A percentile compares a stretch with the other conserved stretches of the same genome.
These are phyloP conservation scores for Daldinia sp. DNA, from an alignment of 2,329 filamentous ascomycete genomes.

Conservation along the genomic window DNA sequence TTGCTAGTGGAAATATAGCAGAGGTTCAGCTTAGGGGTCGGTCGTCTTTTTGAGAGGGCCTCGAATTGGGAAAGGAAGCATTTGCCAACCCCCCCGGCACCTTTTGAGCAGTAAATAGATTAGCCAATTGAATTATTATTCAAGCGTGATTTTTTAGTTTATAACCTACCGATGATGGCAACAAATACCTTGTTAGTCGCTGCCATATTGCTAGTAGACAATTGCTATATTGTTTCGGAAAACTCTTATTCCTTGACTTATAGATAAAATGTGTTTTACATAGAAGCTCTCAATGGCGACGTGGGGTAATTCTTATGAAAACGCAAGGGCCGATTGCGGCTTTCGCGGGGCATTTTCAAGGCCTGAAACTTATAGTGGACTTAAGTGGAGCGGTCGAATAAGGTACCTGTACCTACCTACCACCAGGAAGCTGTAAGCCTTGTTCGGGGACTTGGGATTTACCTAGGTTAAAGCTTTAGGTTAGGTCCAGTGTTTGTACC, in stretches of 20 bases:
- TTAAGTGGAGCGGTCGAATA: constrained; percentile 21
- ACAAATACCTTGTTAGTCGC: constrained; percentile 63
- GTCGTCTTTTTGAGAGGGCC: constrained; percentile 72
- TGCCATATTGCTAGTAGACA: constrained; percentile 53
- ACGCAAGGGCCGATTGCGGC: constrained; percentile 42
- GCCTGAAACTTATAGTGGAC: constrained; percentile 12
- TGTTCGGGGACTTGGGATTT: not conserved
- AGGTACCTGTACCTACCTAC: not conserved
- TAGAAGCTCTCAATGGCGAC: constrained; percentile 23
- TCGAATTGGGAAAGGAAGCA: constrained; percentile 88
- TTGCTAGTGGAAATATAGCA: constrained; percentile 89
- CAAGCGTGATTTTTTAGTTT: not conserved
- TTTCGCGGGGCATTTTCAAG: constrained; percentile 47
- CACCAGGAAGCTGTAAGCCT: constrained; percentile 16
- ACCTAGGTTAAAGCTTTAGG: not conserved
- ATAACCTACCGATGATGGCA: constrained; percentile 60
- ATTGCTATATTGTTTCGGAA: constrained; percentile 31
- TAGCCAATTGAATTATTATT: constrained; percentile 32
- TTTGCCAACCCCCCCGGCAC: constrained; percentile 92
- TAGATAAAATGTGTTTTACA: constrained; percentile 10
- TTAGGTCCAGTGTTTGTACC: not conserved
- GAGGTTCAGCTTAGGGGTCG: constrained; percentile 78
- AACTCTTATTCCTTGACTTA: constrained; percentile 1
- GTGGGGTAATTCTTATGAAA: constrained; percentile 44
- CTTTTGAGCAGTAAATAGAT: constrained; percentile 63